These are phyloP conservation scores for Didymella pomorum DNA, from an alignment of 2,329 filamentous ascomycete species.

Conservation along the genomic window DNA sequence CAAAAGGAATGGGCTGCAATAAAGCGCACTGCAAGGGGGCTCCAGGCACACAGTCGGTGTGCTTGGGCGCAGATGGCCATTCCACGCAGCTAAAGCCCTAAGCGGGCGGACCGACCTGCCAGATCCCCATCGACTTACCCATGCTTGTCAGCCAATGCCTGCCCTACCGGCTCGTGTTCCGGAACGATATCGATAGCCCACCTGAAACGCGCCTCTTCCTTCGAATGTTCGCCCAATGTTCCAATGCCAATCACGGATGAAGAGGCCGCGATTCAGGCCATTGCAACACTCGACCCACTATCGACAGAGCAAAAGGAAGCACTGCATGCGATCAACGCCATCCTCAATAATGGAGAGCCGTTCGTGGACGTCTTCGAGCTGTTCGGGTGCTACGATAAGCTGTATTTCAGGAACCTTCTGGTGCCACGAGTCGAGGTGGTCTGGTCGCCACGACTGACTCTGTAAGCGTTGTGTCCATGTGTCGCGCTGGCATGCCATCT, in stretches of 20 bases:
- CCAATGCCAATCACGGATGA: constrained; percentile 54
- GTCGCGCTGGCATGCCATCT: constrained; percentile 5
- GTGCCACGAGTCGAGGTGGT: constrained; percentile 52
- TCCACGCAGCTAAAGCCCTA: constrained; percentile 9
- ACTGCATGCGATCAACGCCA: constrained; percentile 44
- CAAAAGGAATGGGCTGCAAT: constrained; percentile 20
- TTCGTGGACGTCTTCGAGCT: constrained; percentile 54
- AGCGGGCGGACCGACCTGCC: constrained; percentile 15
- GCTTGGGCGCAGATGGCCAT: constrained; percentile 25
- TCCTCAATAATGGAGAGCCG: constrained; percentile 50
- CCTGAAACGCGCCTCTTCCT: constrained; percentile 19
- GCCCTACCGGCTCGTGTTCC: constrained; percentile 21
- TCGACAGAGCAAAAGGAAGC: constrained; percentile 48
- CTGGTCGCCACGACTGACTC: constrained; percentile 56
- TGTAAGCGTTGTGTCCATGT: constrained; percentile 39
- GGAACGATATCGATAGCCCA: constrained; percentile 17
- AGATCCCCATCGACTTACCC: constrained; percentile 15
- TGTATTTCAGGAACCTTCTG: constrained; percentile 55
- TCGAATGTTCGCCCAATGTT: constrained; percentile 13
- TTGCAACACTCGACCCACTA: constrained; percentile 45
- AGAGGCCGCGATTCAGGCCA: constrained; percentile 51
- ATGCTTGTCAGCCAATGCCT: constrained; percentile 19
- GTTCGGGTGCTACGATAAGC: constrained; percentile 51
- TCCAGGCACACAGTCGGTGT: constrained; percentile 26
- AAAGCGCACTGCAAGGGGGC: constrained; percentile 36